Conservation (phyloP, 2,329 filamentous ascomycete species). For the Diaporthe capsici region DNA sequence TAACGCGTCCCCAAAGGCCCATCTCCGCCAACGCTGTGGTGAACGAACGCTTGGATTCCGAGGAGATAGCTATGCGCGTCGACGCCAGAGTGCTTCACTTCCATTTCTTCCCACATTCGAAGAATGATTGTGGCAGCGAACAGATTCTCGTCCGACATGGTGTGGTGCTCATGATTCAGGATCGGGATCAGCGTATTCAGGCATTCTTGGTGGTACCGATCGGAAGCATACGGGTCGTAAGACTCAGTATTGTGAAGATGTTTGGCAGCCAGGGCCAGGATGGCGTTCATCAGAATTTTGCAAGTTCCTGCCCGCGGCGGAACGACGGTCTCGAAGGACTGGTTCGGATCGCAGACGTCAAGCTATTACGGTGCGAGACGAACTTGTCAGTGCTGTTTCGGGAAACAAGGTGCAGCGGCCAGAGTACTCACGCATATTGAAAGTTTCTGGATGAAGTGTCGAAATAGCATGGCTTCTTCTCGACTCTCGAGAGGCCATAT, state of each 20-base stretch:
- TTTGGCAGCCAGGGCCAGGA: constrained; percentile 68
- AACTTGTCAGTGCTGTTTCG: not conserved
- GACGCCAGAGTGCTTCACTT: constrained; percentile 58
- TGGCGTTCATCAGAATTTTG: constrained; percentile 68
- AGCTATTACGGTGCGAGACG: constrained; percentile 50
- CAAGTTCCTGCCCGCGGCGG: constrained; percentile 66
- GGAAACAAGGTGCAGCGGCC: too few relatives aligned
- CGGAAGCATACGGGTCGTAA: constrained; percentile 64
- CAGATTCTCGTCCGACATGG: constrained; percentile 63
- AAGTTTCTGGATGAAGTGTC: constrained; percentile 52
- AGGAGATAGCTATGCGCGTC: constrained; percentile 63
- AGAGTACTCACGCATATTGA: constrained; percentile 52
- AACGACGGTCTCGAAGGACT: constrained; percentile 67
- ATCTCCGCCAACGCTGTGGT: constrained; percentile 47
- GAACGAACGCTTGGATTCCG: constrained; percentile 63
- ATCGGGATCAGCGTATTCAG: constrained; percentile 63
- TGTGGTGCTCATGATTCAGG: constrained; percentile 55
- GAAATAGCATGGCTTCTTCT: constrained; percentile 50
- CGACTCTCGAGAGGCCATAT: constrained; percentile 48
- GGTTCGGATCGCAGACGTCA: constrained; percentile 56
- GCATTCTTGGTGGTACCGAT: constrained; percentile 68
- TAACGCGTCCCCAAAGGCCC: constrained; percentile 51
- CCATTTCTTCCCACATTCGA: constrained; percentile 69
- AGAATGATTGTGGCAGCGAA: constrained; percentile 70
- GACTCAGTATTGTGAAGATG: constrained; percentile 64